Evolutionary conservation across 192 early-diverging fungal species (phyloP).

Genomic region (Coemansia sp.): DNA sequence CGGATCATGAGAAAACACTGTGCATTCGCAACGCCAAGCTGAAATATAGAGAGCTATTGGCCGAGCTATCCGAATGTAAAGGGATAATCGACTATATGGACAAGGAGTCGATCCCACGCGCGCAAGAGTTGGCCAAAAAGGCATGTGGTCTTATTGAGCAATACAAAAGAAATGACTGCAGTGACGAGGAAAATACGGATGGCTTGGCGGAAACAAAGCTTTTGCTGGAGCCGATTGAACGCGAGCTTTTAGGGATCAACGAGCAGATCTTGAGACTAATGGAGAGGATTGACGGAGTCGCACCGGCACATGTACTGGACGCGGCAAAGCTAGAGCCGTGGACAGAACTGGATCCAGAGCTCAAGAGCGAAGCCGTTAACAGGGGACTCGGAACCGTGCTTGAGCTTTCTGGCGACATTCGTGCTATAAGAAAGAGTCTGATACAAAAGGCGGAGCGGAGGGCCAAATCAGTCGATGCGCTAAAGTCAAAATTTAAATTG

Average conservation of each 20-base stretch:
- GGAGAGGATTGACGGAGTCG: constrained; percentile 48
- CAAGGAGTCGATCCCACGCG: constrained; percentile 16
- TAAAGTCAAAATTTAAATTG: constrained; percentile 7
- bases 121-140: constrained; percentile 15
- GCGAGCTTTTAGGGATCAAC: constrained; percentile 22
- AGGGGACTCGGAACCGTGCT: constrained; percentile 34
- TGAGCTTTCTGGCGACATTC: constrained; percentile 37
- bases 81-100: constrained; percentile 33
- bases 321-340: constrained; percentile 51
- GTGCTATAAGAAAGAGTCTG: constrained; percentile 40
- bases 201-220: background rate
- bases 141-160: background rate
- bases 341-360: constrained; percentile 38
- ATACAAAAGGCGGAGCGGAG: constrained; percentile 35
- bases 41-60: constrained; percentile 27
- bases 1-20: constrained; percentile 25
- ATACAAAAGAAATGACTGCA: background rate
- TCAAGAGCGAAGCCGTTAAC: constrained; percentile 15
- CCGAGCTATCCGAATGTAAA: constrained; percentile 44
- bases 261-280: constrained; percentile 40
- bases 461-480: constrained; percentile 26
- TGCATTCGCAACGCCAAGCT: constrained; percentile 29
- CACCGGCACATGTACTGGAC: constrained; percentile 42
- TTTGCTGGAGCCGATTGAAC: constrained; percentile 5
- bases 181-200: background rate